Percentiles rank a stretch among this genome's conserved stretches.
Evolutionary conservation across 2,329 filamentous ascomycete genomes (phyloP).

Genomic region (Fusarium solani-melongenae): DNA sequence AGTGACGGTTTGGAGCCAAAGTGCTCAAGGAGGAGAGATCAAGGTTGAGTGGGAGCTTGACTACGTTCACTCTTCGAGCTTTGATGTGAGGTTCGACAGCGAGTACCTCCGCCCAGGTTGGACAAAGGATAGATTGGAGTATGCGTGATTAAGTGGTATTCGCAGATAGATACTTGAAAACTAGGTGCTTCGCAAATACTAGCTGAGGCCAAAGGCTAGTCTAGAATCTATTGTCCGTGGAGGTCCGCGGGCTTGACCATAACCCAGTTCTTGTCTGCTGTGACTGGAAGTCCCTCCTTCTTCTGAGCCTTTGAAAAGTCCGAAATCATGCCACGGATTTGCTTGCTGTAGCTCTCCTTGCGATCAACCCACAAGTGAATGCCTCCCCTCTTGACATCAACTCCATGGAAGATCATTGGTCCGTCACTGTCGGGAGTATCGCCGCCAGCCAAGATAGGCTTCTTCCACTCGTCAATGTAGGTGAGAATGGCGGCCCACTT

Average conservation of each 20-base stretch:
- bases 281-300: conserved; percentile 50
- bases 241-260: conserved; percentile 54
- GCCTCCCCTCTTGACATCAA: conserved; percentile 54
- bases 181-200: background rate
- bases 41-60: conserved; percentile 63
- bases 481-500: conserved; percentile 57
- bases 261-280: conserved; percentile 59
- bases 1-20: conserved; percentile 70
- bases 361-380: conserved; percentile 57
- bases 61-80: conserved; percentile 64
- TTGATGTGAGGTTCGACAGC: conserved; percentile 61
- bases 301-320: conserved; percentile 49
- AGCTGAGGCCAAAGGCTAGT: background rate
- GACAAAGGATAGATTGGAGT: conserved; percentile 53
- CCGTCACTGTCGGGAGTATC: conserved; percentile 57
- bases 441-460: conserved; percentile 54
- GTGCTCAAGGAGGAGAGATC: conserved; percentile 60
- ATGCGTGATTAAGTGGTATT: conserved; percentile 34
- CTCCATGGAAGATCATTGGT: conserved; percentile 58
- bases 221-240: background rate
- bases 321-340: conserved; percentile 52
- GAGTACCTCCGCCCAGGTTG: conserved; percentile 63
- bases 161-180: background rate
- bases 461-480: conserved; percentile 57
- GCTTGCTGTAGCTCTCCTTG: conserved; percentile 47